Percentiles rank a stretch among this genome's conserved stretches.
These are phyloP conservation scores for Astrocystis sublimbata DNA, from an alignment of 495 filamentous ascomycete species.

Conservation along the genomic window DNA sequence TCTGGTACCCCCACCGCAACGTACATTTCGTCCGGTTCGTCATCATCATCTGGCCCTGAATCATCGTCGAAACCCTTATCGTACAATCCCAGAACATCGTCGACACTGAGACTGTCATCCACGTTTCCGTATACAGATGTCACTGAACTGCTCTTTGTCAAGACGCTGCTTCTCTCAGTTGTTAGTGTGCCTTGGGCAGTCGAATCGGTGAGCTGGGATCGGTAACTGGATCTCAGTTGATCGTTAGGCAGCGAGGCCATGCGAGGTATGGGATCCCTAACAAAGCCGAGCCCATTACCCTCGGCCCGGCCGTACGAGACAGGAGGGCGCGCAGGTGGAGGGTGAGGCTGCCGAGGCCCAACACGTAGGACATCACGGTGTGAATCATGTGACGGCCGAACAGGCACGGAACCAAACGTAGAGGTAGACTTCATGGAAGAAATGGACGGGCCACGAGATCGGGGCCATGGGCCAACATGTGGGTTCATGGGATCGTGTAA, in stretches of 20 bases:
- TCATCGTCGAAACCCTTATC: slow-evolving; percentile 76
- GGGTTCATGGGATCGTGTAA: slow-evolving; percentile 33
- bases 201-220: slow-evolving; percentile 66
- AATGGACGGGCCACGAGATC: slow-evolving; percentile 43
- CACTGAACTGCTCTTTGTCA: slow-evolving; percentile 77
- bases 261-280: slow-evolving; percentile 45
- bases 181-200: slow-evolving; percentile 66
- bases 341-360: slow-evolving; percentile 25
- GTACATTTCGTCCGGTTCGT: slow-evolving; percentile 26
- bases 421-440: slow-evolving; percentile 51
- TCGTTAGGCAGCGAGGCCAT: slow-evolving; percentile 47
- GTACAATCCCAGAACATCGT: slow-evolving; percentile 94
- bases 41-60: slow-evolving; percentile 39
- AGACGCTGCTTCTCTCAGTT: slow-evolving; percentile 79
- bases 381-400: slow-evolving; percentile 33
- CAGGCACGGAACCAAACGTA: slow-evolving; percentile 41
- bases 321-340: slow-evolving; percentile 26
- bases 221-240: slow-evolving; percentile 68
- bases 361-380: slow-evolving; percentile 25
- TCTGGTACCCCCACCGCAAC: slow-evolving; percentile 35
- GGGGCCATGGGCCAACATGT: slow-evolving; percentile 36
- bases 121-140: slow-evolving; percentile 62
- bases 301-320: slow-evolving; percentile 32
- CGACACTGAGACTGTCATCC: slow-evolving; percentile 78
- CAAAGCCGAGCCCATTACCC: slow-evolving; percentile 26